A percentile compares a stretch with the other conserved stretches of the same genome.
These are phyloP conservation scores for Phytophthora fragariae DNA, from an alignment of 352 stramenopile genomes.

Conservation along the genomic window DNA sequence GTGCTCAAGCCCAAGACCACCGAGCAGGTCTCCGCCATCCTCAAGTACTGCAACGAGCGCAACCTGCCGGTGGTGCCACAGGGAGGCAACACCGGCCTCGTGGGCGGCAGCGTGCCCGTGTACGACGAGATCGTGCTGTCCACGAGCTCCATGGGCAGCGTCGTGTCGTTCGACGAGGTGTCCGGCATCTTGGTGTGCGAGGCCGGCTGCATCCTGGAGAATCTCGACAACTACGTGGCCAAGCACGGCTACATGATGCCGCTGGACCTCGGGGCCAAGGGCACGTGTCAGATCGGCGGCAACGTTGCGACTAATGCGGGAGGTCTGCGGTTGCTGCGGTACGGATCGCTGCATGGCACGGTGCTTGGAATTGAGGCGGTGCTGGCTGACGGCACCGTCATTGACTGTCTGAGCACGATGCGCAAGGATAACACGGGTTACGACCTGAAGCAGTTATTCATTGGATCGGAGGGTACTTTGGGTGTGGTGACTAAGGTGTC, in stretches of 20 bases:
- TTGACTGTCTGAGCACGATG: conserved; percentile 93
- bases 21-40: conserved; percentile 87
- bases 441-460: conserved; percentile 97
- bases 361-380: conserved; percentile 96
- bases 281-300: conserved; percentile 97
- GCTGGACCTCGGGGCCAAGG: conserved; percentile 97
- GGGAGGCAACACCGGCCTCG: conserved; percentile 97
- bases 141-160: conserved; percentile 90
- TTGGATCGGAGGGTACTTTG: conserved; percentile 97
- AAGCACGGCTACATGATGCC: conserved; percentile 93
- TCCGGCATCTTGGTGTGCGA: conserved; percentile 86
- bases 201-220: conserved; percentile 95
- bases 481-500: conserved; percentile 90
- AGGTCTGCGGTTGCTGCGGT: conserved; percentile 94
- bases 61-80: conserved; percentile 94
- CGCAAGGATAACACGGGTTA: conserved; percentile 99
- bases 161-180: conserved; percentile 92
- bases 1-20: conserved; percentile 91
- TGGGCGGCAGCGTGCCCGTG: conserved; percentile 93
- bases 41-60: conserved; percentile 94
- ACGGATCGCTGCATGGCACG: conserved; percentile 95
- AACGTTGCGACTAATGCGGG: conserved; percentile 97
- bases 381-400: conserved; percentile 88
- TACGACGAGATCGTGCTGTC: conserved; percentile 96
- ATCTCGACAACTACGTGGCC: conserved; percentile 91